These are phyloP conservation scores for Podaxis sp. DNA, from an alignment of 768 basidiomycete genomes.

Conservation along the genomic window DNA sequence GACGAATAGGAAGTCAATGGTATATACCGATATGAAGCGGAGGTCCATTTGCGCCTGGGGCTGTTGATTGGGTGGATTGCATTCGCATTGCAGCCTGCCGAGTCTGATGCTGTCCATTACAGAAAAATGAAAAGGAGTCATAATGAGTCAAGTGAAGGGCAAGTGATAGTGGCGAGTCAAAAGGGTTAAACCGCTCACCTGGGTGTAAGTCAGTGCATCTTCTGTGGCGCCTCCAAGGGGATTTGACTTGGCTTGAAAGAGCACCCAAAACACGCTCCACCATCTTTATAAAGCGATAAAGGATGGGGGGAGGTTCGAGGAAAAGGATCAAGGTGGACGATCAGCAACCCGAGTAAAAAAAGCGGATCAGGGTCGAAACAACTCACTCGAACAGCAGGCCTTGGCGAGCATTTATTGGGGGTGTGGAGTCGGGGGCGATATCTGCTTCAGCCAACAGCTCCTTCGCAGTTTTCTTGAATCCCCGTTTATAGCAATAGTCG, in stretches of 20 bases:
- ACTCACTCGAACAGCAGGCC: slow-evolving; percentile 82
- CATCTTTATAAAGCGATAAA: slow-evolving; percentile 46
- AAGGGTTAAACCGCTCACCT: slow-evolving; percentile 44
- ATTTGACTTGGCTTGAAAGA: slow-evolving; percentile 79
- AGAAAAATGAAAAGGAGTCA: slow-evolving; percentile 18
- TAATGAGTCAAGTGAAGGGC: slow-evolving; percentile 12
- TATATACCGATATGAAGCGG: slow-evolving; percentile 13
- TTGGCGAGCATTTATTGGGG: slow-evolving; percentile 82
- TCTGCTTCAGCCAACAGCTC: slow-evolving; percentile 70
- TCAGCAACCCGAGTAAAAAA: slow-evolving; percentile 14
- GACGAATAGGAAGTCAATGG: neutral
- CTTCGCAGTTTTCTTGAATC: slow-evolving; percentile 69
- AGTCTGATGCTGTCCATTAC: slow-evolving; percentile 24
- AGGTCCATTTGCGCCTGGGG: slow-evolving; percentile 20
- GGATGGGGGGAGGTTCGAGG: slow-evolving; percentile 8
- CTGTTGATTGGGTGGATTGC: slow-evolving; percentile 22
- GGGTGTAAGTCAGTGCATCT: slow-evolving; percentile 70
- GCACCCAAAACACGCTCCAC: slow-evolving; percentile 90
- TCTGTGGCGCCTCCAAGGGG: slow-evolving; percentile 51
- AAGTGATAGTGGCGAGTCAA: slow-evolving; percentile 18
- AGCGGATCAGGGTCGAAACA: slow-evolving; percentile 17
- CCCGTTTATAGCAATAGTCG: slow-evolving; percentile 82
- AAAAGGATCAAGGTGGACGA: slow-evolving; percentile 6
- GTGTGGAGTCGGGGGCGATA: slow-evolving; percentile 56
- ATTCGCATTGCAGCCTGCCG: slow-evolving; percentile 29